Conservation (phyloP, 148 eudicot species). For the Rhododendron vialii region DNA sequence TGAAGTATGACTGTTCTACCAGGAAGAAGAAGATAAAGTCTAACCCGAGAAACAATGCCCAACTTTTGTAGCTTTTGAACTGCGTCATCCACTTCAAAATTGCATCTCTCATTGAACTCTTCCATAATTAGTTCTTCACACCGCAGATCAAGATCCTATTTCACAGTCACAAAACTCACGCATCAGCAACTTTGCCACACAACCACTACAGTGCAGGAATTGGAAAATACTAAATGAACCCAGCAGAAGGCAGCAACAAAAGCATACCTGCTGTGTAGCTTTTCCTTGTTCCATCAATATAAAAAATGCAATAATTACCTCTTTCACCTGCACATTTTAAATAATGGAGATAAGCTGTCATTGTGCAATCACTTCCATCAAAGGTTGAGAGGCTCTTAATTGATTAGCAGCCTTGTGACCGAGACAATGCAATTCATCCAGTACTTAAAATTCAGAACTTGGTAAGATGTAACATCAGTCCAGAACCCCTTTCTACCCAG, state of each 20-base stretch:
- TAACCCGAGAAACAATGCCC: slow-evolving; percentile 86
- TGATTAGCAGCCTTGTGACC: neutral
- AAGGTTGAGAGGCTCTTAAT: neutral
- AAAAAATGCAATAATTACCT: slow-evolving; percentile 70
- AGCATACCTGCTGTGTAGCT: slow-evolving; percentile 66
- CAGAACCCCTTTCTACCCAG: neutral
- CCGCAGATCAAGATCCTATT: slow-evolving; percentile 78
- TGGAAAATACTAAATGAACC: neutral
- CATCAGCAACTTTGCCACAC: neutral
- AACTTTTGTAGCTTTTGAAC: slow-evolving; percentile 74
- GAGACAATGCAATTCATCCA: neutral
- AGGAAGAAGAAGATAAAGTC: slow-evolving; percentile 14
- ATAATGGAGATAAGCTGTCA: neutral
- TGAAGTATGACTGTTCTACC: neutral
- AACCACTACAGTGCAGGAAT: neutral
- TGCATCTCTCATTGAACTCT: slow-evolving; percentile 77
- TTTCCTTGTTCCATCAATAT: slow-evolving; percentile 94
- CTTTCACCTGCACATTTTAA: slow-evolving; percentile 61
- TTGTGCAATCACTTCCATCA: neutral
- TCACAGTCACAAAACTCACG: slow-evolving; percentile 4
- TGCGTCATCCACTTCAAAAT: slow-evolving; percentile 97
- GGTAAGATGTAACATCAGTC: neutral
- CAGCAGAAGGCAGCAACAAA: neutral
- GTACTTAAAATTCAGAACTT: neutral
- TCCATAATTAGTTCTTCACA: slow-evolving; percentile 87